Evolutionary conservation across 2,329 filamentous ascomycete species (phyloP).

Genomic region (Aspergillus proliferans): DNA sequence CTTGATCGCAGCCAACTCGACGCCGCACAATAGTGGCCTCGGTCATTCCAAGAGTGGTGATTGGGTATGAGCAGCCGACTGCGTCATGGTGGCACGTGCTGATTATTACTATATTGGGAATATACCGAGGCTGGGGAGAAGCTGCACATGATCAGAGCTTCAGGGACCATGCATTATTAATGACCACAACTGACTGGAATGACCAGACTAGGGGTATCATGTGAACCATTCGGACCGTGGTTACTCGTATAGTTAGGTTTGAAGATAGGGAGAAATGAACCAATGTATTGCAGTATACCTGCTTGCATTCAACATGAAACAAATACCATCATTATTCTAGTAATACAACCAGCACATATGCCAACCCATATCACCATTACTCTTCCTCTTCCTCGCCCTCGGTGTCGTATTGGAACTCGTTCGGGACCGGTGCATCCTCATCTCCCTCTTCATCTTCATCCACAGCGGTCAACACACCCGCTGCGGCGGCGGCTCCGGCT

Average conservation of each 20-base stretch:
- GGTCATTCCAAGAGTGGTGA: constrained; percentile 3
- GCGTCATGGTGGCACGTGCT: constrained; percentile 10
- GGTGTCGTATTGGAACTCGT: constrained; percentile 43
- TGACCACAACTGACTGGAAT: not conserved
- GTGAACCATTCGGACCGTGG: not conserved
- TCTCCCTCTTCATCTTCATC: constrained; percentile 60
- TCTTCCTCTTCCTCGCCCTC: constrained; percentile 36
- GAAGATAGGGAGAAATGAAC: not conserved
- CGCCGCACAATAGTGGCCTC: not conserved
- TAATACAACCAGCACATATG: constrained; percentile 29
- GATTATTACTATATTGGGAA: constrained; percentile 6
- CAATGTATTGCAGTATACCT: constrained; percentile 4
- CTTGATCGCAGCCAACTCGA: not conserved
- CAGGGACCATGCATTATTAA: not conserved
- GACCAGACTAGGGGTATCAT: not conserved
- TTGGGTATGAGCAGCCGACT: constrained; percentile 8
- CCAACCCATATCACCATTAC: constrained; percentile 12
- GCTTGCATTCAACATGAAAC: constrained; percentile 13
- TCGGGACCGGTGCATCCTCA: constrained; percentile 43
- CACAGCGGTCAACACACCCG: constrained; percentile 74
- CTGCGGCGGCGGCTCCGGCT: constrained; percentile 62
- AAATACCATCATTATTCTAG: constrained; percentile 29
- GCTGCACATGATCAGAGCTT: not conserved
- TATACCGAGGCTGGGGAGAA: constrained; percentile 14
- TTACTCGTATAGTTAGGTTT: too few relatives aligned